Evolutionary conservation across 805 yeast species (phyloP).

Genomic region (Myxozyma neglecta): DNA sequence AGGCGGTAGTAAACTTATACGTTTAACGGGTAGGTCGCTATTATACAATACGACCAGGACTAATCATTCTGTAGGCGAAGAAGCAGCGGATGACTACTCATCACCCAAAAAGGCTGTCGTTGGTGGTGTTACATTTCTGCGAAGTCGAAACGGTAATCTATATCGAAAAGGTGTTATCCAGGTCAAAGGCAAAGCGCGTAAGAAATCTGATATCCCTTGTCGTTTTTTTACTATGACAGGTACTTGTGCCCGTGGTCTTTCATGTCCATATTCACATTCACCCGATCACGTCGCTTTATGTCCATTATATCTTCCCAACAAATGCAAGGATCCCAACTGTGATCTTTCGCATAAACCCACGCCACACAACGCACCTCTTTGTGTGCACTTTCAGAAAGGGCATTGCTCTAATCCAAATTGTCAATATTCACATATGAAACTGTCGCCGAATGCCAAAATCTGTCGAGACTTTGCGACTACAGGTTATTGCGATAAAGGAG

Average conservation of each 20-base stretch:
- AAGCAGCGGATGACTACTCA: conserved; percentile 1
- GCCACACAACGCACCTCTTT: conserved; percentile 61
- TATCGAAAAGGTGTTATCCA: conserved; percentile 27
- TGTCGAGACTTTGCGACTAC: conserved; percentile 69
- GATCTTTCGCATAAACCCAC: conserved; percentile 56
- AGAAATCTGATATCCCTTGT: conserved; percentile 35
- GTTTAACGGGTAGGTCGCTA: conserved; percentile 14
- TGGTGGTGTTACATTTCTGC: conserved; percentile 34
- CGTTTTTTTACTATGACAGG: conserved; percentile 42
- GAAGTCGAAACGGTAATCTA: conserved; percentile 33
- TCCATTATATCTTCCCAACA: conserved; percentile 48
- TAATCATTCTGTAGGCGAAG: not conserved
- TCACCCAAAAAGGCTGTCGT: conserved; percentile 34
- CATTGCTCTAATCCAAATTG: conserved; percentile 53
- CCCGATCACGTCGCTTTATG: conserved; percentile 56
- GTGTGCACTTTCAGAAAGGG: conserved; percentile 53
- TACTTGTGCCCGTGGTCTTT: conserved; percentile 51
- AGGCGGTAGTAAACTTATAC: conserved; percentile 35
- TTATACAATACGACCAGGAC: not conserved
- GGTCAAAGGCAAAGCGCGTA: conserved; percentile 13
- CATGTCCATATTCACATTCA: conserved; percentile 58
- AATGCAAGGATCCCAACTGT: conserved; percentile 53
- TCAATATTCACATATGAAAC: conserved; percentile 52
- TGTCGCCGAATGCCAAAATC: conserved; percentile 46
- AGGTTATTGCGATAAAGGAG: conserved; percentile 68